Percentiles rank a stretch among this genome's conserved stretches.
phyloP scores from a whole-genome alignment of 192 early-diverging fungal genomes.

The Backusella psychrophila region DNA sequence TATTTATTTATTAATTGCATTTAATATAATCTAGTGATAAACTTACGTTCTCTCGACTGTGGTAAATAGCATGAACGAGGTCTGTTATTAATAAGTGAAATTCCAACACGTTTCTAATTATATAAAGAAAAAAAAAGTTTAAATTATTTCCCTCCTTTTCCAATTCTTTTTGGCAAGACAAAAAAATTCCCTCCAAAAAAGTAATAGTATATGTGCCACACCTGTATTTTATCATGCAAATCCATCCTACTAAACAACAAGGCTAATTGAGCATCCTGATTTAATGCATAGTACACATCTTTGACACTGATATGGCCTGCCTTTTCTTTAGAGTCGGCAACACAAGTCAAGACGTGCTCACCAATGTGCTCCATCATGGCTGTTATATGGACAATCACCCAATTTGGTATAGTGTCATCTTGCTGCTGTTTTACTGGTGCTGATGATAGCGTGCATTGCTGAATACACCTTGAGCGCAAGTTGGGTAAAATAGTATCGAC shows the following conservation, averaged over 20 bases:
- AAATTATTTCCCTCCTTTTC: background rate
- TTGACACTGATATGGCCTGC: constrained; percentile 44
- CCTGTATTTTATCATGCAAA: constrained; percentile 26
- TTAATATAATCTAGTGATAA: background rate
- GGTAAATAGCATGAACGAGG: background rate
- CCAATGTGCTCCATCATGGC: constrained; percentile 58
- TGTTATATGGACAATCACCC: constrained; percentile 54
- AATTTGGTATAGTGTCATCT: background rate
- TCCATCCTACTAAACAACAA: constrained; percentile 49
- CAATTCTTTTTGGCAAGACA: background rate
- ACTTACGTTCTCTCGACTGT: constrained; percentile 7
- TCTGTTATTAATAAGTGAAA: background rate
- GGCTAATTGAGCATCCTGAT: constrained; percentile 52
- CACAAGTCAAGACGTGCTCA: constrained; percentile 47
- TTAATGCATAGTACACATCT: constrained; percentile 48
- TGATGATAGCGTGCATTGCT: constrained; percentile 47
- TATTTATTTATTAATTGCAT: background rate
- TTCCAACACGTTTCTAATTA: constrained; percentile 16
- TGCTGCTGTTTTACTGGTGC: constrained; percentile 12
- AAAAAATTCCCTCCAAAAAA: background rate
- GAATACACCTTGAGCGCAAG: constrained; percentile 48
- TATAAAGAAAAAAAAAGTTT: background rate
- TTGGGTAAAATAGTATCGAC: constrained; percentile 40
- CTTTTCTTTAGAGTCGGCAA: constrained; percentile 43
- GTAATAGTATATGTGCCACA: background rate